A percentile compares a stretch with the other conserved stretches of the same genome.
These are phyloP conservation scores for Lactarius akahatsu DNA, from an alignment of 768 basidiomycete species.

Conservation along the genomic window DNA sequence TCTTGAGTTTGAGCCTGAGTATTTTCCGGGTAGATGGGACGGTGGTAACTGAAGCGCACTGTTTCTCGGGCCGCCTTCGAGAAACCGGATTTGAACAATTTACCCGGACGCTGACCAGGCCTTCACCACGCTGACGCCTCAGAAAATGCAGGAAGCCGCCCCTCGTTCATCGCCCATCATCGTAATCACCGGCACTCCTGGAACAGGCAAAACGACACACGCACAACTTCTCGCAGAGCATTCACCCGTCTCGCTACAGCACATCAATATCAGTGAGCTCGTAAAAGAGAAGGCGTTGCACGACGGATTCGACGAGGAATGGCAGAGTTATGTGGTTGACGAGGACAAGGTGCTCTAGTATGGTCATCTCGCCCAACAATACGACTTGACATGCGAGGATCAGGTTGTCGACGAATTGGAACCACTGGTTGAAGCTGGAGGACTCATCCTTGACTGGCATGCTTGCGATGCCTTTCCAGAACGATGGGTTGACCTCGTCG, in stretches of 20 bases:
- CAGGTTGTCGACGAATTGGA: conserved; percentile 91
- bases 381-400: conserved; percentile 7
- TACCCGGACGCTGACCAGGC: not conserved
- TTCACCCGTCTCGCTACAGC: conserved; percentile 65
- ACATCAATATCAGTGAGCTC: conserved; percentile 88
- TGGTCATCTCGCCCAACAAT: not conserved
- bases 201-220: conserved; percentile 96
- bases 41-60: no score
- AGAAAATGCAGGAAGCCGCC: conserved; percentile 15
- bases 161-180: conserved; percentile 57
- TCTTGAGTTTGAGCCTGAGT: not conserved
- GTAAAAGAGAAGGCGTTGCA: conserved; percentile 83
- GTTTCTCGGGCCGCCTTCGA: not conserved
- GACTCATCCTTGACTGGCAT: conserved; percentile 89
- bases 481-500: conserved; percentile 93
- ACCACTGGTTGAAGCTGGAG: conserved; percentile 57
- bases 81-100: not conserved
- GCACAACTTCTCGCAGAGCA: conserved; percentile 78
- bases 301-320: conserved; percentile 87
- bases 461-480: conserved; percentile 93
- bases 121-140: not conserved
- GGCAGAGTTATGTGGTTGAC: conserved; percentile 92
- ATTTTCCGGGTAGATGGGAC: no score
- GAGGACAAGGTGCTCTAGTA: conserved; percentile 78
- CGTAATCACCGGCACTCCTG: conserved; percentile 87